These are phyloP conservation scores for Diaporthe sp. DNA, from an alignment of 2,329 filamentous ascomycete species.

Conservation along the genomic window DNA sequence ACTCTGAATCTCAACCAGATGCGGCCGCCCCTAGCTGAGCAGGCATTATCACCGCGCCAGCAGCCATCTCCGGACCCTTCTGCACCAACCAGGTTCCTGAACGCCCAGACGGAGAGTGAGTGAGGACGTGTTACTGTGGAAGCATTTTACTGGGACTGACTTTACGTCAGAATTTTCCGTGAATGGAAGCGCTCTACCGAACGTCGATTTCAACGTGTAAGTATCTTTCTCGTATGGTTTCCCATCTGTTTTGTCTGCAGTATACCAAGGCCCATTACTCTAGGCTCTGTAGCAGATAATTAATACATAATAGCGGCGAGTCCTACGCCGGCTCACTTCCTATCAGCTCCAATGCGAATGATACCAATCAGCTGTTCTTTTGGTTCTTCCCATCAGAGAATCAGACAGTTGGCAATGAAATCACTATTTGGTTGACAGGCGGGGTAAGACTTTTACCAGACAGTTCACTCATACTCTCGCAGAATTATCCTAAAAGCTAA, in stretches of 20 bases:
- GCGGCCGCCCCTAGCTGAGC: neutral
- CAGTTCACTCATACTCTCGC: constrained; percentile 65
- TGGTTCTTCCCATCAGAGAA: constrained; percentile 72
- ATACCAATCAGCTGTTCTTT: constrained; percentile 58
- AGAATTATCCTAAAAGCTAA: constrained; percentile 63
- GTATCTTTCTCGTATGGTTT: neutral
- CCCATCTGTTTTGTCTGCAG: too few species aligned
- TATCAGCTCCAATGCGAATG: constrained; percentile 57
- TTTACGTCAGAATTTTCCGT: constrained; percentile 65
- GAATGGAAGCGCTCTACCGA: constrained; percentile 70
- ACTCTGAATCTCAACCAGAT: constrained; percentile 9
- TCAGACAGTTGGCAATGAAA: constrained; percentile 59
- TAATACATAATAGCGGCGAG: constrained; percentile 51
- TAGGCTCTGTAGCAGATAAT: neutral
- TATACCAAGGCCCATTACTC: too few species aligned
- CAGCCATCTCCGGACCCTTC: neutral
- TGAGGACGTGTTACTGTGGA: neutral
- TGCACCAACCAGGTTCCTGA: constrained; percentile 13
- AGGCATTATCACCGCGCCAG: neutral
- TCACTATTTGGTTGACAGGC: constrained; percentile 69
- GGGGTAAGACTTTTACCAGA: constrained; percentile 43
- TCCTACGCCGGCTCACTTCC: constrained; percentile 70
- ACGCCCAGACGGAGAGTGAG: constrained; percentile 24
- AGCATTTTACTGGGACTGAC: neutral
- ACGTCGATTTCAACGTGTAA: constrained; percentile 71